Conservation (phyloP, 2,329 filamentous ascomycete genomes). For the Hymenoscyphus occultus region DNA sequence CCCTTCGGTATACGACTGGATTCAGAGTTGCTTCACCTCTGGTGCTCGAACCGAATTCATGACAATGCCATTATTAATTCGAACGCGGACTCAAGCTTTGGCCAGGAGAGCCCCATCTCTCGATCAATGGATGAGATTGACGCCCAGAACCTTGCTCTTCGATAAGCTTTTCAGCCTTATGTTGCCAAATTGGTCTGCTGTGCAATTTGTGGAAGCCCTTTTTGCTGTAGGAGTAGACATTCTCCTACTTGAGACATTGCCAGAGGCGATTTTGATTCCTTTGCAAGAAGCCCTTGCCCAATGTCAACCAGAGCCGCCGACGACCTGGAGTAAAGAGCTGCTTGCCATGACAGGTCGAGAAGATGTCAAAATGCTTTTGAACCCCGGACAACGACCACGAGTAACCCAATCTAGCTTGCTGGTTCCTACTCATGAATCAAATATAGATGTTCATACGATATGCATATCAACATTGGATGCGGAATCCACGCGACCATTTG, state of each 20-base stretch:
- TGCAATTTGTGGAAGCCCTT: constrained; percentile 71
- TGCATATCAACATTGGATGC: constrained; percentile 62
- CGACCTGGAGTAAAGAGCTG: constrained; percentile 68
- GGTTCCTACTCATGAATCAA: constrained; percentile 60
- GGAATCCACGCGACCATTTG: constrained; percentile 57
- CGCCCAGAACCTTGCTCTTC: constrained; percentile 69
- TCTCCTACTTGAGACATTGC: constrained; percentile 74
- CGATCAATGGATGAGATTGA: constrained; percentile 34
- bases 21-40: constrained; percentile 42
- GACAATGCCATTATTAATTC: constrained; percentile 48
- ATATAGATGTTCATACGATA: constrained; percentile 75
- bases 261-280: constrained; percentile 77
- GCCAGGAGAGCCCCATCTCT: constrained; percentile 17
- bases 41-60: constrained; percentile 42
- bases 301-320: constrained; percentile 79
- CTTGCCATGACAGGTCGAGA: constrained; percentile 76
- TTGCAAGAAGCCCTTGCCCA: constrained; percentile 80
- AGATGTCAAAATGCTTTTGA: constrained; percentile 70
- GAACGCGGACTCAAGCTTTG: constrained; percentile 28
- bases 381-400: constrained; percentile 41
- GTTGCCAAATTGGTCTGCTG: constrained; percentile 48
- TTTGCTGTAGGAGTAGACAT: constrained; percentile 64
- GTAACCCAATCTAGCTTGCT: constrained; percentile 29
- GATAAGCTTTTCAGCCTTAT: constrained; percentile 63
- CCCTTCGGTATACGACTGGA: constrained; percentile 57